Conservation (phyloP, 352 stramenopile genomes). For the Globisporangium okanoganense region DNA sequence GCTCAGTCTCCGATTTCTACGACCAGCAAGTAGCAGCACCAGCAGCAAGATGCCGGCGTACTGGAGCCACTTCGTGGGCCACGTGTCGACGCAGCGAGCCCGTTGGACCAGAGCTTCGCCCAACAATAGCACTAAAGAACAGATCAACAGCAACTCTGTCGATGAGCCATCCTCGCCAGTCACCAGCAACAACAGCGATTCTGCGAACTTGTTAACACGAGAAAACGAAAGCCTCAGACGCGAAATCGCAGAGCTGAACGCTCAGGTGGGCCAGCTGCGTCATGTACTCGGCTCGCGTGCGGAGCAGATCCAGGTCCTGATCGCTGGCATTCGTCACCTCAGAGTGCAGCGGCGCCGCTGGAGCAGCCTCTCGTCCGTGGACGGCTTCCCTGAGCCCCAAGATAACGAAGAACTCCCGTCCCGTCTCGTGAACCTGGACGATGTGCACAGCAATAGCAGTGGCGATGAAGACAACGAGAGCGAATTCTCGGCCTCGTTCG, state of each 20-base stretch:
- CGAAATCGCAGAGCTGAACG: neutral
- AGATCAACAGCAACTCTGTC: neutral
- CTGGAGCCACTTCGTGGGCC: slow-evolving; percentile 7
- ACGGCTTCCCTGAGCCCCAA: neutral
- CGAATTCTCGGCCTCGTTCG: slow-evolving; percentile 6
- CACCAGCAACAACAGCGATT: neutral
- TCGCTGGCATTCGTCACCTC: slow-evolving; percentile 3
- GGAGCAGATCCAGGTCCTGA: slow-evolving; percentile 7
- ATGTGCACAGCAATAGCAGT: neutral
- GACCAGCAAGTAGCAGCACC: neutral
- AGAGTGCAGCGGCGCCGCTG: slow-evolving; percentile 1
- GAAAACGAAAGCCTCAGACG: slow-evolving; percentile 11
- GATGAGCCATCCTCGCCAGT: neutral
- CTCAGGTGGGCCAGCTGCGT: neutral
- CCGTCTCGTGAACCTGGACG: neutral
- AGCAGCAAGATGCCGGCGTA: slow-evolving; percentile 10
- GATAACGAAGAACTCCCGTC: neutral
- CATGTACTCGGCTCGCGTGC: neutral
- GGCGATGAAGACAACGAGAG: neutral
- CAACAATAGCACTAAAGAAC: neutral
- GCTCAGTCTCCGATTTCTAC: neutral
- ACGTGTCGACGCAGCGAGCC: slow-evolving; percentile 5
- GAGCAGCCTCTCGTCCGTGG: slow-evolving; percentile 9
- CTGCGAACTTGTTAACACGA: neutral
- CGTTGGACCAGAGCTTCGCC: neutral